phyloP scores from a whole-genome alignment of 2,329 filamentous ascomycete species.

The Parastagonospora nodorum region DNA sequence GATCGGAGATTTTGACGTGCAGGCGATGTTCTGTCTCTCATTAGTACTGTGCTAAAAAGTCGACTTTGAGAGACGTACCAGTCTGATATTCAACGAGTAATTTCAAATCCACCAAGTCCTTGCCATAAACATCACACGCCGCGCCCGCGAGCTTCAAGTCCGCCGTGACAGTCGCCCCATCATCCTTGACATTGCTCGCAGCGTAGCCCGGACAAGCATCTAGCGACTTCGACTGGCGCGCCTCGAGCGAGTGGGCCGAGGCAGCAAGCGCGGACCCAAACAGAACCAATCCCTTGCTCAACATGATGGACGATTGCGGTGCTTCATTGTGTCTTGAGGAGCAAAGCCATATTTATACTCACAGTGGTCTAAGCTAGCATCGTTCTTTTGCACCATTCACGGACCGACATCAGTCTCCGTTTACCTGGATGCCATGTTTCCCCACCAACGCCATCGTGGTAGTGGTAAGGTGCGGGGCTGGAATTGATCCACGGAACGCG shows the following conservation, averaged over 20 bases:
- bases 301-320: conserved; percentile 20
- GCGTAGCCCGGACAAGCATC: conserved; percentile 68
- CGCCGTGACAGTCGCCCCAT: conserved; percentile 64
- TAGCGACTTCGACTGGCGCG: conserved; percentile 26
- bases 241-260: conserved; percentile 18
- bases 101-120: conserved; percentile 60
- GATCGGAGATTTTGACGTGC: conserved; percentile 75
- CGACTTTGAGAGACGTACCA: conserved; percentile 57
- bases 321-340: conserved; percentile 1
- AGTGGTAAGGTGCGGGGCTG: conserved; percentile 18
- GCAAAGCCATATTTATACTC: conserved; percentile 13
- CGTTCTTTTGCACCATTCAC: conserved; percentile 6
- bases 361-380: neutral
- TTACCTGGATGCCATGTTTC: conserved; percentile 7
- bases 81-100: conserved; percentile 66
- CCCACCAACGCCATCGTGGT: conserved; percentile 25
- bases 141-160: conserved; percentile 70
- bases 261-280: conserved; percentile 27
- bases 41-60: no score
- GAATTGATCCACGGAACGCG: neutral
- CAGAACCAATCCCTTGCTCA: conserved; percentile 27
- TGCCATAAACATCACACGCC: conserved; percentile 65
- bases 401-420: neutral
- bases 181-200: conserved; percentile 63
- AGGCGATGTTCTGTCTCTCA: conserved; percentile 61